These are phyloP conservation scores for Rasamsonia emersonii DNA, from an alignment of 2,329 filamentous ascomycete species.

Conservation along the genomic window DNA sequence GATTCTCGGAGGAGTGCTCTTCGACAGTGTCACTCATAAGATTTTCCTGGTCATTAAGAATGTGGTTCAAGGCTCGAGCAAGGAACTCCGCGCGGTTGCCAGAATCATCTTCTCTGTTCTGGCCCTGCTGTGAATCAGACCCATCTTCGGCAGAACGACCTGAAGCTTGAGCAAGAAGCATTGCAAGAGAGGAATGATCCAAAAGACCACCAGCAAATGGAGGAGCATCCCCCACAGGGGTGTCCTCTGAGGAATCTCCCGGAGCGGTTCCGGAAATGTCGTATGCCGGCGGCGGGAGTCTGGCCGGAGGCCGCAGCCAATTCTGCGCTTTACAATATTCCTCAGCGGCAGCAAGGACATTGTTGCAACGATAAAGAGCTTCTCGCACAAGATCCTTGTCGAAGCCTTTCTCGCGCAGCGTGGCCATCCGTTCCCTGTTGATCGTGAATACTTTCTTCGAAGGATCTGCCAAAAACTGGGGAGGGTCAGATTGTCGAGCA, in stretches of 20 bases:
- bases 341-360: conserved; percentile 48
- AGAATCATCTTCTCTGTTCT: conserved; percentile 21
- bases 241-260: conserved; percentile 23
- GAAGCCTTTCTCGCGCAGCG: conserved; percentile 40
- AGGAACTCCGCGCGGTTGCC: conserved; percentile 28
- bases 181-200: conserved; percentile 23
- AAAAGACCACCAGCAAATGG: conserved; percentile 18
- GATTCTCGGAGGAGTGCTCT: conserved; percentile 15
- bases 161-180: conserved; percentile 25
- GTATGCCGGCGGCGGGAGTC: conserved; percentile 58
- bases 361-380: conserved; percentile 74
- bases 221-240: conserved; percentile 17
- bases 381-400: conserved; percentile 61
- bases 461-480: conserved; percentile 38
- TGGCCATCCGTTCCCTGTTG: conserved; percentile 39
- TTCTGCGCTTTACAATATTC: conserved; percentile 67
- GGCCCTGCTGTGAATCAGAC: conserved; percentile 14
- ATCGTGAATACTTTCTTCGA: conserved; percentile 46
- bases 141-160: conserved; percentile 17
- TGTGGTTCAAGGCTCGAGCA: conserved; percentile 35
- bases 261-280: conserved; percentile 37
- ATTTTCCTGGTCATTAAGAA: conserved; percentile 26
- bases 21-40: conserved; percentile 16
- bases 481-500: conserved; percentile 54
- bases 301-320: conserved; percentile 48